A percentile compares a stretch with the other conserved stretches of the same genome.
phyloP scores from a whole-genome alignment of 2,329 filamentous ascomycete genomes.

The Lachnellula arida region DNA sequence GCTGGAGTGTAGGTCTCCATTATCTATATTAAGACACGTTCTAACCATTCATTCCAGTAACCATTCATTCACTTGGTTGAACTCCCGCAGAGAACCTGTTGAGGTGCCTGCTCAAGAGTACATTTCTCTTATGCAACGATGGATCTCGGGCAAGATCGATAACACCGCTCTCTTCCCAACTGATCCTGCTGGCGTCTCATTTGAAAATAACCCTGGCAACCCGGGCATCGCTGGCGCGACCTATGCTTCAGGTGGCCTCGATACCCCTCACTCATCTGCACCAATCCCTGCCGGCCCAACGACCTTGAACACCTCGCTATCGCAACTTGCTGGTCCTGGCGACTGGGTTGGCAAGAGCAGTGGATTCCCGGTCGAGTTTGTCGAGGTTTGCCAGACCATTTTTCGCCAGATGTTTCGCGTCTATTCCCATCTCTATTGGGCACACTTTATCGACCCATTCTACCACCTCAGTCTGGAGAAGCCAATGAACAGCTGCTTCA shows the following conservation, averaged over 20 bases:
- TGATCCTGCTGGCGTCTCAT: constrained; percentile 67
- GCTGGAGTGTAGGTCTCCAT: constrained; percentile 72
- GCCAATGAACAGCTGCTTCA: constrained; percentile 82
- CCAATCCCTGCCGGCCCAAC: constrained; percentile 34
- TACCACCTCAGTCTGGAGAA: constrained; percentile 78
- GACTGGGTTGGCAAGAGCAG: constrained; percentile 89
- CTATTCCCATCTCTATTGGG: constrained; percentile 96
- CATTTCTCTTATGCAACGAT: constrained; percentile 92
- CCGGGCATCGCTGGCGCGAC: constrained; percentile 53
- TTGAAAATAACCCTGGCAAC: constrained; percentile 57
- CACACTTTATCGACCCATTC: constrained; percentile 81
- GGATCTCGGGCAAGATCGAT: constrained; percentile 94
- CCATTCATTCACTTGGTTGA: constrained; percentile 95
- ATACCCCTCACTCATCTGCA: constrained; percentile 36
- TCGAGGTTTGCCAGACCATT: constrained; percentile 86
- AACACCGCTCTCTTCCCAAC: constrained; percentile 88
- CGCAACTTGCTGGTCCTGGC: constrained; percentile 55
- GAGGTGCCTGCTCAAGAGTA: constrained; percentile 92
- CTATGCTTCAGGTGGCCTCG: constrained; percentile 49
- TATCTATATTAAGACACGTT: not conserved
- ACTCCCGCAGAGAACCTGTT: constrained; percentile 79
- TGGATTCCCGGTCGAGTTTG: constrained; percentile 86
- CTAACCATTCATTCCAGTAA: constrained; percentile 47
- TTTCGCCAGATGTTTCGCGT: constrained; percentile 99
- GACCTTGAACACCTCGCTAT: constrained; percentile 50